Evolutionary conservation across 1,284 basidiomycete genomes (phyloP).

Genomic region (Vanrija humicola): DNA sequence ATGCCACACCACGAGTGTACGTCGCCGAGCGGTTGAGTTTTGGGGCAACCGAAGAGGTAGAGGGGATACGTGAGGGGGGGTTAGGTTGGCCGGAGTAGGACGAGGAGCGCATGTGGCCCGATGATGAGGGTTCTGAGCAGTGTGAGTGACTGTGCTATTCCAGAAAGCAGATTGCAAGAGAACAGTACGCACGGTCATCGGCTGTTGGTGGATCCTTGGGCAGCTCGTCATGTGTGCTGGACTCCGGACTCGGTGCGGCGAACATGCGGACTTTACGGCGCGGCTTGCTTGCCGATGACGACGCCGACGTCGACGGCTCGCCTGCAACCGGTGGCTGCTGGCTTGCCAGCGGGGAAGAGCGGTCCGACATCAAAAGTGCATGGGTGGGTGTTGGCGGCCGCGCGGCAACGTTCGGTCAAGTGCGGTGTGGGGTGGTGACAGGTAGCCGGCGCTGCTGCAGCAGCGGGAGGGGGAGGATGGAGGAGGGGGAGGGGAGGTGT

Average conservation of each 20-base stretch:
- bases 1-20: not conserved
- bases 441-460: not conserved
- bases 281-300: not conserved
- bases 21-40: slow-evolving; percentile 18
- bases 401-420: too few relatives aligned
- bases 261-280: slow-evolving; percentile 16
- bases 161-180: too few relatives aligned
- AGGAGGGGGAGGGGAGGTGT: too few relatives aligned
- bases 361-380: slow-evolving; percentile 4
- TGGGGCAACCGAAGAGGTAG: not conserved
- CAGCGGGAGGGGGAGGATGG: too few relatives aligned
- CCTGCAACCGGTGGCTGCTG: slow-evolving; percentile 4
- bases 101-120: slow-evolving; percentile 13
- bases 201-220: not conserved
- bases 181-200: slow-evolving; percentile 7
- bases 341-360: slow-evolving; percentile 8
- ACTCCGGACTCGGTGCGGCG: slow-evolving; percentile 2
- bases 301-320: not conserved
- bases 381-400: not conserved
- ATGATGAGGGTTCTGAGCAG: too few relatives aligned
- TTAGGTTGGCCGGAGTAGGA: slow-evolving; percentile 13
- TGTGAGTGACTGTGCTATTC: not conserved
- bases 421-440: too few relatives aligned
- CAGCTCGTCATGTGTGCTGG: slow-evolving; percentile 3
- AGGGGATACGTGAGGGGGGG: slow-evolving; percentile 5